Base-by-base conservation (phyloP, 345 rosid genomes). In the Noccaea caerulescens region DNA sequence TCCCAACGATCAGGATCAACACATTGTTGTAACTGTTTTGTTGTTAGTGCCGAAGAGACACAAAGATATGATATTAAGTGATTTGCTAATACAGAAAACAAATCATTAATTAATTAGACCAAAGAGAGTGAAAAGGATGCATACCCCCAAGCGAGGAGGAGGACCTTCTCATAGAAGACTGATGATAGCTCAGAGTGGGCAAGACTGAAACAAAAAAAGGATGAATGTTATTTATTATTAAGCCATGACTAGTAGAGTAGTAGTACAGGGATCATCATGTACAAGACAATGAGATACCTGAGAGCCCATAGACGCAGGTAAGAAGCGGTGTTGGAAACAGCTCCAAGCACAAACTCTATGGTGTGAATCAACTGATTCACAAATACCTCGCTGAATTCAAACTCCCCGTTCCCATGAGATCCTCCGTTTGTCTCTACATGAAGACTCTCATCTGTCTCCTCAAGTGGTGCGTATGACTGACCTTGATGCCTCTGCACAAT, bases 321-420 rank as follows among this genome's bases (percentile, higher is more conserved):
- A 2, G 98, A 95, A 57, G 99, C 99, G 8, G 98, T 95, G 81
- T 95, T 95, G 52, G 99, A 95, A 68, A 92, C 98, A 49, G 98
- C 97, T 72, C 99, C 98, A 32, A 95, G 98, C 43, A 92, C 98
- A 81, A 92, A 95, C 77, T 95, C 98, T 45, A 95, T 92, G 34
- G 99, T 95, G 80, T 95, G 98, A 54, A 95, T 95, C 64, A 95
- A 79, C 76, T 90, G 99, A 77, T 95, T 93, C 27, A 95, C 98
- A 68, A 95, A 95, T 63, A 95, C 83, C 84, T 95, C 97, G 54
- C 97, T 85, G 83, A 95, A 95, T 73, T 95, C 96, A 50, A 92
- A 95, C 75, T 95, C 99, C 72, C 83, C 98, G 8, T 90, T 92
- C 56, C 73, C 90, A 72, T 88, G 90, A 36, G 89, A 76, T 62